Conservation (phyloP, 1,284 basidiomycete species). For the Xerocomus minutiporus region DNA sequence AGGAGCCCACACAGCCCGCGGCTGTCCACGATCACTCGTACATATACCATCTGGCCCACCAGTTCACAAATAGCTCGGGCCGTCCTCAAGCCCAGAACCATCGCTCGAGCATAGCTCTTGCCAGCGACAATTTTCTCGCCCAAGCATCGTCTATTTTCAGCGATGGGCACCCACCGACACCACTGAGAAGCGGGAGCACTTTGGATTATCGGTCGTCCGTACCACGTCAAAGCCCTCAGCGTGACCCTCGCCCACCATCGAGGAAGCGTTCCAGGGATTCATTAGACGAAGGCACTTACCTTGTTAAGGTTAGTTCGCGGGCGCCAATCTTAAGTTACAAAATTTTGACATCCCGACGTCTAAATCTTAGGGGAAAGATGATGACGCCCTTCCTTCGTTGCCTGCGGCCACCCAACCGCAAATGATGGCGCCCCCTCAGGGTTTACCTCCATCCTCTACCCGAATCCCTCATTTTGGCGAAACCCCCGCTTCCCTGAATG, state of each 20-base stretch:
- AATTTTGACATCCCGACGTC: conserved; percentile 21
- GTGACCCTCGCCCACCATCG: conserved; percentile 24
- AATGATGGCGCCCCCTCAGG: conserved; percentile 23
- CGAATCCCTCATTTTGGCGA: conserved; percentile 18
- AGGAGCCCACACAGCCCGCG: conserved; percentile 11
- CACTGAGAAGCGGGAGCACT: conserved; percentile 14
- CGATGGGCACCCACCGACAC: conserved; percentile 20
- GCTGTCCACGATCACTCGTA: conserved; percentile 24
- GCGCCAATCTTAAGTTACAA: conserved; percentile 32
- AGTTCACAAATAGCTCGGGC: conserved; percentile 13
- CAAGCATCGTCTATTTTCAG: conserved; percentile 34
- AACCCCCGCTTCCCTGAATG: conserved; percentile 7
- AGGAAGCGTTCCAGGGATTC: conserved; percentile 35
- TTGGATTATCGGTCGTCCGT: conserved; percentile 20
- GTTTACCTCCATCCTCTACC: conserved; percentile 11
- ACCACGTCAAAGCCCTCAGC: conserved; percentile 17
- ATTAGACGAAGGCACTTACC: conserved; percentile 29
- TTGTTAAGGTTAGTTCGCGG: conserved; percentile 30
- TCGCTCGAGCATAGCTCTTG: conserved; percentile 34
- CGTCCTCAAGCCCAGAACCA: conserved; percentile 31
- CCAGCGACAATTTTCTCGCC: conserved; percentile 33
- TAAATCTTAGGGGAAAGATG: conserved; percentile 30
- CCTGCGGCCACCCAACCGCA: conserved; percentile 21
- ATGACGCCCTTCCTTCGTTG: conserved; percentile 17
- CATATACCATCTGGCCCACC: conserved; percentile 24